Evolutionary conservation across 495 filamentous ascomycete species (phyloP).

Genomic region (Aspergillus mulundensis): DNA sequence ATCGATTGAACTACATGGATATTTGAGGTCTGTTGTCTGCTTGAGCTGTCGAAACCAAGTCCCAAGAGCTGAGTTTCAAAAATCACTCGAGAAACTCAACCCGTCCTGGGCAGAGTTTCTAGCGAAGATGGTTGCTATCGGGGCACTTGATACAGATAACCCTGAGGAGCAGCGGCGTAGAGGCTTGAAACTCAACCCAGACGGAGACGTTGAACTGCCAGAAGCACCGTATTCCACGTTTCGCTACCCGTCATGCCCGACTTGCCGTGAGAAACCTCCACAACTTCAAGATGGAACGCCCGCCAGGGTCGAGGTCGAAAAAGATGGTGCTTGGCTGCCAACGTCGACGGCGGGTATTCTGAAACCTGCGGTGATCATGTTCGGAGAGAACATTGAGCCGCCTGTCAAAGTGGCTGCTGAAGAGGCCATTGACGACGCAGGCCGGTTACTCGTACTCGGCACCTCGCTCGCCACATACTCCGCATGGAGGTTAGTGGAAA

Average conservation of each 20-base stretch:
- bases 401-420: constrained; percentile 73
- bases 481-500: constrained; percentile 83
- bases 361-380: constrained; percentile 93
- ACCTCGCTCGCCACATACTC: constrained; percentile 92
- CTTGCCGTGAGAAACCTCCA: constrained; percentile 67
- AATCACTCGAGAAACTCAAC: constrained; percentile 71
- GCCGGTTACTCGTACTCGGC: constrained; percentile 72
- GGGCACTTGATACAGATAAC: constrained; percentile 74
- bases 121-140: constrained; percentile 60
- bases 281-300: constrained; percentile 49
- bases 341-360: constrained; percentile 72
- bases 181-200: constrained; percentile 82
- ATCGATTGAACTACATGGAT: constrained; percentile 87
- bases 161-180: constrained; percentile 61
- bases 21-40: constrained; percentile 75
- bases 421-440: constrained; percentile 69
- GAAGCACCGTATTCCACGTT: constrained; percentile 84
- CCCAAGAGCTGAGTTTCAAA: constrained; percentile 68
- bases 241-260: constrained; percentile 84
- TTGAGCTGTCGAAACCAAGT: constrained; percentile 68
- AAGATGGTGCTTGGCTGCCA: constrained; percentile 73
- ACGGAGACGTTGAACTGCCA: constrained; percentile 92
- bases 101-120: constrained; percentile 83
- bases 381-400: constrained; percentile 77
- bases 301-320: constrained; percentile 64